A percentile compares a stretch with the other conserved stretches of the same genome.
These are phyloP conservation scores for Rhizopogon roseolus DNA, from an alignment of 768 basidiomycete species.

Conservation along the genomic window DNA sequence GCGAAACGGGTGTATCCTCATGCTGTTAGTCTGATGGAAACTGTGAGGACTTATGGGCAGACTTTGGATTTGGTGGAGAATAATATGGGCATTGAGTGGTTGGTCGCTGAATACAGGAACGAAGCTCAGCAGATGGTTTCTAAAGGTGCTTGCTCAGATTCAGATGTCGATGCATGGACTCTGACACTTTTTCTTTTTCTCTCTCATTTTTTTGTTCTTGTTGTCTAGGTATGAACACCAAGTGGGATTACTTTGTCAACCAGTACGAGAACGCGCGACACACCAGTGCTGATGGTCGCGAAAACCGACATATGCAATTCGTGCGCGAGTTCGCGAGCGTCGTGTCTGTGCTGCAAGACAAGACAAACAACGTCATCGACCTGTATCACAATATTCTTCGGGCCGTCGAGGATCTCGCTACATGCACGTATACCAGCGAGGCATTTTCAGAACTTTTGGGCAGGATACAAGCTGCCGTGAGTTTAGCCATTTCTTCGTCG, in stretches of 20 bases:
- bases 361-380: conserved; percentile 91
- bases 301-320: conserved; percentile 89
- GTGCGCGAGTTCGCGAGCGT: conserved; percentile 94
- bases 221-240: conserved; percentile 79
- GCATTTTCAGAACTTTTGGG: conserved; percentile 76
- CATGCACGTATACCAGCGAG: conserved; percentile 81
- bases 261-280: conserved; percentile 84
- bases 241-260: conserved; percentile 96
- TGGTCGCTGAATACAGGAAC: conserved; percentile 92
- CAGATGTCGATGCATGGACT: not conserved
- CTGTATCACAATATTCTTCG: conserved; percentile 82
- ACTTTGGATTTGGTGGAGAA: conserved; percentile 87
- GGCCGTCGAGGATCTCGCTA: conserved; percentile 81
- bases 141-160: conserved; percentile 51
- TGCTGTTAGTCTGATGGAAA: conserved; percentile 98
- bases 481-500: not conserved
- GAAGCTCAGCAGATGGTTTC: conserved; percentile 91
- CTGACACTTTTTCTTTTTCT: not conserved
- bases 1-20: conserved; percentile 98
- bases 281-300: conserved; percentile 65
- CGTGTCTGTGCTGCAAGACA: conserved; percentile 93
- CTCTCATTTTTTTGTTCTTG: not conserved
- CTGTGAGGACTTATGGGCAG: conserved; percentile 96
- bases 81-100: conserved; percentile 89
- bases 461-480: conserved; percentile 83